Conservation (phyloP, 2,329 filamentous ascomycete genomes). For the Diaporthe citri region DNA sequence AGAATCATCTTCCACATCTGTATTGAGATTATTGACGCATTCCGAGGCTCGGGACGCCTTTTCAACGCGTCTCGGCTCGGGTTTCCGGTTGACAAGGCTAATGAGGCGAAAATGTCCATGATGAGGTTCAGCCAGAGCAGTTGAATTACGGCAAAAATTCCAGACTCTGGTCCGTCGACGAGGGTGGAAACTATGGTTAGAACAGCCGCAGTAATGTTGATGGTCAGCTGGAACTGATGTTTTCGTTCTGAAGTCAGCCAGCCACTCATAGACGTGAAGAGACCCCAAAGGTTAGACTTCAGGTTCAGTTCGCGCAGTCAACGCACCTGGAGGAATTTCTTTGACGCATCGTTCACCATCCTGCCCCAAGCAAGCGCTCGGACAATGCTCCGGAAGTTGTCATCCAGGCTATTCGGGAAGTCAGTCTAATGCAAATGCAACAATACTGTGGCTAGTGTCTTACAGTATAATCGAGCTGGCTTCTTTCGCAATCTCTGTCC, state of each 20-base stretch:
- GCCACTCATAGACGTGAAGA: background rate
- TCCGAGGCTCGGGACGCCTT: constrained; percentile 50
- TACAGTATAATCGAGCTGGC: constrained; percentile 68
- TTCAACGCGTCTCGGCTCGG: constrained; percentile 59
- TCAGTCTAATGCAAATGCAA: background rate
- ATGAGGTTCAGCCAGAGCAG: constrained; percentile 74
- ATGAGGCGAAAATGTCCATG: constrained; percentile 72
- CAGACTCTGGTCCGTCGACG: constrained; percentile 61
- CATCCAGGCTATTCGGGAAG: constrained; percentile 43
- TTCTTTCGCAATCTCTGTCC: constrained; percentile 73
- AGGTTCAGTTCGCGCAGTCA: background rate
- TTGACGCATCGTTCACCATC: constrained; percentile 72
- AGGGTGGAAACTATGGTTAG: constrained; percentile 71
- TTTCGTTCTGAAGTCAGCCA: background rate
- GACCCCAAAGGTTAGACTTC: background rate
- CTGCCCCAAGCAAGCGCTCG: constrained; percentile 74
- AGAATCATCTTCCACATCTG: constrained; percentile 90
- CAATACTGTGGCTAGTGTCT: background rate
- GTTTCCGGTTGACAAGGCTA: constrained; percentile 64
- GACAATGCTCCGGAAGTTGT: constrained; percentile 71
- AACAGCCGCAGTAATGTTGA: constrained; percentile 72
- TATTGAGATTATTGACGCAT: constrained; percentile 66
- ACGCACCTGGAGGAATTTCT: constrained; percentile 69
- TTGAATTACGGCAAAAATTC: constrained; percentile 71
- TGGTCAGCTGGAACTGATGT: constrained; percentile 68